phyloP scores from a whole-genome alignment of 768 basidiomycete species.

The Scleroderma bovista region DNA sequence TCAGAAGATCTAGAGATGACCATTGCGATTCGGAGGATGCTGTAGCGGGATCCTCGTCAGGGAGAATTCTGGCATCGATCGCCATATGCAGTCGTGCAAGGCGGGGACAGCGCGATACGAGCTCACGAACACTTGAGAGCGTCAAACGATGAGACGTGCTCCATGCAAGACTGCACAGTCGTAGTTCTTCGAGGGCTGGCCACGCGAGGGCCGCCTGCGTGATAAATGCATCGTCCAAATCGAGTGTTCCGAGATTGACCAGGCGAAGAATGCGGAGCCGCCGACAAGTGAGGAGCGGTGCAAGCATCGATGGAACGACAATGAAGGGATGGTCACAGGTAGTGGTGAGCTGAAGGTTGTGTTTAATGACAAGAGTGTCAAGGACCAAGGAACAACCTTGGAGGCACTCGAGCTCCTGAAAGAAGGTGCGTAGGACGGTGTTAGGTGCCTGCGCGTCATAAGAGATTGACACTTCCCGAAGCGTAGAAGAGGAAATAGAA shows the following conservation, averaged over 20 bases:
- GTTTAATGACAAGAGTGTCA: slow-evolving; percentile 21
- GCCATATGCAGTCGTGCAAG: slow-evolving; percentile 16
- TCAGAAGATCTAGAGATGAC: slow-evolving; percentile 19
- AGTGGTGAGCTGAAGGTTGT: slow-evolving; percentile 17
- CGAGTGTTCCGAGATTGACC: slow-evolving; percentile 22
- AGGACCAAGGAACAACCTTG: background rate
- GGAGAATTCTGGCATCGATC: slow-evolving; percentile 19
- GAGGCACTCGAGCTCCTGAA: slow-evolving; percentile 12
- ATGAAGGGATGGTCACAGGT: slow-evolving; percentile 12
- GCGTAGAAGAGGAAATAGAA: slow-evolving; percentile 18
- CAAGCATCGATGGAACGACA: slow-evolving; percentile 19
- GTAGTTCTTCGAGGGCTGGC: slow-evolving; percentile 20
- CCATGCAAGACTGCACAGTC: slow-evolving; percentile 27
- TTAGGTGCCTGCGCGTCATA: slow-evolving; percentile 24
- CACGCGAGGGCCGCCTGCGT: slow-evolving; percentile 22
- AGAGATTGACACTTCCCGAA: slow-evolving; percentile 18
- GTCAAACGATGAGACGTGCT: slow-evolving; percentile 10
- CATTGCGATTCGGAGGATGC: background rate
- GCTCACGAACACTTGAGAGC: slow-evolving; percentile 17
- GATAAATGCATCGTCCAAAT: slow-evolving; percentile 24
- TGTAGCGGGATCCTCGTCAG: background rate
- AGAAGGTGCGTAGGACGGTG: slow-evolving; percentile 16
- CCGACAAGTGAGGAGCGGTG: slow-evolving; percentile 18
- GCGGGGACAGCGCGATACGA: slow-evolving; percentile 14
- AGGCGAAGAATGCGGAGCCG: slow-evolving; percentile 17